phyloP scores from a whole-genome alignment of 768 basidiomycete species.

The Kockovaella imperatae region DNA sequence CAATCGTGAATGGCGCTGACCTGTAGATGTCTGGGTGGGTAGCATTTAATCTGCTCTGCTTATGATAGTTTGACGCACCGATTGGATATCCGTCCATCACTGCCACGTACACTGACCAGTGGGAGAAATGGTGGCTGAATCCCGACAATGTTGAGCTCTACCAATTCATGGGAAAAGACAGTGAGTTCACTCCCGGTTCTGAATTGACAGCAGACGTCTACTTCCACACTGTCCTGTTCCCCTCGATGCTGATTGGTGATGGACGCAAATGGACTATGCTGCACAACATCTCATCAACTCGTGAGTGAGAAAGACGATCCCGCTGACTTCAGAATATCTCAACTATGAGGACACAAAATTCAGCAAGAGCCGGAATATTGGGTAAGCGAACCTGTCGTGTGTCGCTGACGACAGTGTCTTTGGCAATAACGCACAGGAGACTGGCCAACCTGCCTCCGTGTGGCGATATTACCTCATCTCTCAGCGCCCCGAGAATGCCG shows the following conservation, averaged over 20 bases:
- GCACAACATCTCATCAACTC: slow-evolving; percentile 90
- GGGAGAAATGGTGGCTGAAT: slow-evolving; percentile 96
- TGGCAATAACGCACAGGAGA: slow-evolving; percentile 85
- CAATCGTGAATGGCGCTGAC: neutral
- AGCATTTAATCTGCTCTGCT: neutral
- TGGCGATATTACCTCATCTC: slow-evolving; percentile 96
- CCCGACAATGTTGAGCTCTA: slow-evolving; percentile 80
- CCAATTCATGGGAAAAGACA: slow-evolving; percentile 99
- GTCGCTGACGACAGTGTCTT: slow-evolving; percentile 56
- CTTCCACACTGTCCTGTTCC: slow-evolving; percentile 95
- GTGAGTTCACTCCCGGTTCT: slow-evolving; percentile 20
- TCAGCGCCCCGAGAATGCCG: slow-evolving; percentile 83
- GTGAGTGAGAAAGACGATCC: slow-evolving; percentile 47
- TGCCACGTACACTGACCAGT: slow-evolving; percentile 84
- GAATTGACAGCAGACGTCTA: slow-evolving; percentile 52
- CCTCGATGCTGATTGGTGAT: slow-evolving; percentile 79
- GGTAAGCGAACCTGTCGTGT: slow-evolving; percentile 41
- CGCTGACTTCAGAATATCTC: slow-evolving; percentile 66
- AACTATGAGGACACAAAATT: slow-evolving; percentile 99
- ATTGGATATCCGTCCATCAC: slow-evolving; percentile 98
- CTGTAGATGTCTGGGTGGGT: slow-evolving; percentile 84
- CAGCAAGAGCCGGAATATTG: slow-evolving; percentile 92
- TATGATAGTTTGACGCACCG: slow-evolving; percentile 77
- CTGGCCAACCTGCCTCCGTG: slow-evolving; percentile 84
- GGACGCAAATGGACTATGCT: slow-evolving; percentile 87